Base-by-base conservation (phyloP, 345 rosid species). In the Psidium guajava region DNA sequence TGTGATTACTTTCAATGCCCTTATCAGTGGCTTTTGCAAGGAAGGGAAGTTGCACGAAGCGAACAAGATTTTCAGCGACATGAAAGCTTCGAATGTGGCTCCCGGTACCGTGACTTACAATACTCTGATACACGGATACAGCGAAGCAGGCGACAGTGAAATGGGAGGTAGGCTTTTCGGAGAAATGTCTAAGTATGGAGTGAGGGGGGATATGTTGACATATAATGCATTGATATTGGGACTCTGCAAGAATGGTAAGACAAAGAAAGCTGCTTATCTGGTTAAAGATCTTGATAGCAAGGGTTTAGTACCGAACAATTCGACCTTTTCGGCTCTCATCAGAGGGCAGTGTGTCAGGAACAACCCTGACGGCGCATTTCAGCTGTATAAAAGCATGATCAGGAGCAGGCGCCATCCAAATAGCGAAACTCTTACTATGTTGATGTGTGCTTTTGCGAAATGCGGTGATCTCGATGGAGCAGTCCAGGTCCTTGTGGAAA, bases 181-280 rank as follows among this genome's bases (percentile, higher is more conserved):
- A 84, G 95, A 95, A 86, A 94, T 96, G 98, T 87, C 84, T 32
- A 90, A 87, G 61, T 85, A 87, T 73, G 93, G 92, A 28, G 88
- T 94, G 84, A 91, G 92, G 89, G 91, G 94, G 22, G 95, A 95
- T 83, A 87, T 94, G 87, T 69, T 95, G 89, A 95, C 98, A 1
- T 95, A 94, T 80, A 96, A 95, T 50, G 98, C 96, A 0, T 90
- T 95, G 92, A 94, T 96, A 73, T 87, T 91, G 84, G 99, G 98
- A 55, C 87, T 94, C 7, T 95, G 98, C 91, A 94, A 91, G 83
- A 96, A 91, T 83, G 99, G 97, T 4, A 95, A 94, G 97, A 96
- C 98, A 32, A 96, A 92, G 94, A 95, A 93, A 86, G 97, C 98
- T 85, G 98, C 98, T 20, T 90, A 87, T 86, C 86, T 95, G 86